phyloP scores from a whole-genome alignment of 2,329 filamentous ascomycete species.

The Diaporthe humulicola region DNA sequence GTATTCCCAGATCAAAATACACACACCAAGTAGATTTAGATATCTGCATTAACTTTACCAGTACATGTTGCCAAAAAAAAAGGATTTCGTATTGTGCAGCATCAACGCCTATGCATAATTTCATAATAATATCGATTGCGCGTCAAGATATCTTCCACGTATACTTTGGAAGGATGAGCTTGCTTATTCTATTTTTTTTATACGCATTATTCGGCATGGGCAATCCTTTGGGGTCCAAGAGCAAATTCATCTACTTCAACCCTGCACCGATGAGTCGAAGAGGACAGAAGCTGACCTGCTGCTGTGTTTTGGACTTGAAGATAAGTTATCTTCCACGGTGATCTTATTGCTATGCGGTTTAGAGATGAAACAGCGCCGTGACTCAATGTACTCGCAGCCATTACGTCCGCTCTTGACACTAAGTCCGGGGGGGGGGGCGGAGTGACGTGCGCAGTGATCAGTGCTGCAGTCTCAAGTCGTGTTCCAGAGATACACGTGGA shows the following conservation, averaged over 20 bases:
- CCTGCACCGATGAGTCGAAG: not conserved
- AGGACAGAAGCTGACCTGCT: not conserved
- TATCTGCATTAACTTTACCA: not conserved
- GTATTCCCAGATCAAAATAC: not conserved
- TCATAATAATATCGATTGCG: no score
- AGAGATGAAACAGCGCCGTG: conserved; percentile 16
- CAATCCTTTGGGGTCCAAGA: not conserved
- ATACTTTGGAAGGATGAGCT: not conserved
- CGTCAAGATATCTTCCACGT: not conserved
- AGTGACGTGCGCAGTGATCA: conserved; percentile 6
- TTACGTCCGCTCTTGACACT: not conserved
- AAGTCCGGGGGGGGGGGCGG: not conserved
- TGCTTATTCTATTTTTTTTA: not conserved
- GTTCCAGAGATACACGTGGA: not conserved
- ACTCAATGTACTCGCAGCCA: not conserved
- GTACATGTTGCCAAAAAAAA: not conserved
- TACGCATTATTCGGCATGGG: not conserved
- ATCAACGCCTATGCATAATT: not conserved
- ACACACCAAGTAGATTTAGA: not conserved
- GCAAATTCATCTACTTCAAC: not conserved
- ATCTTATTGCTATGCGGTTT: not conserved
- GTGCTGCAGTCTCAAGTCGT: conserved; percentile 16
- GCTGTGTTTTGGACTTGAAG: not conserved
- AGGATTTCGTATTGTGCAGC: not conserved
- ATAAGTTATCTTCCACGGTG: not conserved